A percentile compares a stretch with the other conserved stretches of the same genome.
Conservation (phyloP, 129 eudicot genomes). For the Saussurea involucrata region DNA sequence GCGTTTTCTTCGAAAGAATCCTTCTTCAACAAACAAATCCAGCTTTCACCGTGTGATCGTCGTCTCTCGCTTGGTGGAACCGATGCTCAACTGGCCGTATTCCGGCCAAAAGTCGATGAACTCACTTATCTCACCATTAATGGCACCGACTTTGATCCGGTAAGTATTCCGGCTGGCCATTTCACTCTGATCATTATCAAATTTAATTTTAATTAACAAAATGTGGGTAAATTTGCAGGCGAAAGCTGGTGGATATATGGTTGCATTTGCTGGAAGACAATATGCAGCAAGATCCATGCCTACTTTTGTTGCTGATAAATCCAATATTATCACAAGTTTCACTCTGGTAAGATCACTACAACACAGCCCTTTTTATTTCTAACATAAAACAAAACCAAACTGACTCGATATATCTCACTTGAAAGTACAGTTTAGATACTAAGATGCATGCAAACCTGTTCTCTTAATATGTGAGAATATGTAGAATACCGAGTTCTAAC, state of each 20-base stretch:
- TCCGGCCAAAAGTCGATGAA: conserved; percentile 90
- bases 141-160: conserved; percentile 50
- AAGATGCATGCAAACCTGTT: background rate
- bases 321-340: conserved; percentile 60
- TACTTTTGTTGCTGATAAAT: conserved; percentile 56
- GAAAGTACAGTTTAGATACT: background rate
- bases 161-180: conserved; percentile 30
- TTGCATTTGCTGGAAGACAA: conserved; percentile 86
- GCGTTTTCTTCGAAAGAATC: conserved; percentile 62
- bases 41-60: conserved; percentile 83
- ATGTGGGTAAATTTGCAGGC: conserved; percentile 44
- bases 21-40: conserved; percentile 55
- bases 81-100: conserved; percentile 53
- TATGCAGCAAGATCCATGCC: conserved; percentile 87
- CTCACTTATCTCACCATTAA: conserved; percentile 71
- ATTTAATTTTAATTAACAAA: background rate
- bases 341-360: conserved; percentile 49
- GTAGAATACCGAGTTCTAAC: too few relatives aligned
- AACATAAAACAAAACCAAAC: background rate
- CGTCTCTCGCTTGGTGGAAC: conserved; percentile 48
- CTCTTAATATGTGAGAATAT: too few relatives aligned
- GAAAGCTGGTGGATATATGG: conserved; percentile 66
- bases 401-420: background rate
- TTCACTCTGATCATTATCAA: background rate
- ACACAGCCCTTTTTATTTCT: background rate